A percentile compares a stretch with the other conserved stretches of the same genome.
phyloP scores from a whole-genome alignment of 2,329 filamentous ascomycete genomes.

The Calonectria leucothoes region DNA sequence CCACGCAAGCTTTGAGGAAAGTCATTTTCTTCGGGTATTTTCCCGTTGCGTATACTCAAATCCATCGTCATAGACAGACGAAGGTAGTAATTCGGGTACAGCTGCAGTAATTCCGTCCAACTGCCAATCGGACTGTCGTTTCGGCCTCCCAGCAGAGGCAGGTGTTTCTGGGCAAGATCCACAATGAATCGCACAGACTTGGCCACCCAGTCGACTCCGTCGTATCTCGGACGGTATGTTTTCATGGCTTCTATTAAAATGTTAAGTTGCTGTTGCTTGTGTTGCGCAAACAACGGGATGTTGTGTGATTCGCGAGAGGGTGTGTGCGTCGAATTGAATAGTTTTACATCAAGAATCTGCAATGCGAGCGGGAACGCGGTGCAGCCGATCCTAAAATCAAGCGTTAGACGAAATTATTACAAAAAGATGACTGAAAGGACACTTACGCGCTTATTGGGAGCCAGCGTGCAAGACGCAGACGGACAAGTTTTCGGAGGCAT shows the following conservation, averaged over 20 bases:
- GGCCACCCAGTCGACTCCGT: conserved; percentile 41
- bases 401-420: no score
- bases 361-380: conserved; percentile 35
- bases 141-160: background rate
- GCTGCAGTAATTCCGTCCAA: conserved; percentile 34
- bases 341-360: conserved; percentile 38
- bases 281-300: conserved; percentile 12
- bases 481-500: conserved; percentile 33
- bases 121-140: conserved; percentile 6
- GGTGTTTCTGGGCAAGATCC: conserved; percentile 29
- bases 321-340: conserved; percentile 22
- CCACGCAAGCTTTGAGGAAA: conserved; percentile 31
- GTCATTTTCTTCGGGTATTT: conserved; percentile 36
- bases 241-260: conserved; percentile 39
- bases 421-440: no score
- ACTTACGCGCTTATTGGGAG: conserved; percentile 41
- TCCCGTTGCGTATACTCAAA: conserved; percentile 38
- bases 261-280: conserved; percentile 37
- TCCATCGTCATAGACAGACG: conserved; percentile 39
- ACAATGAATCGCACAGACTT: conserved; percentile 36
- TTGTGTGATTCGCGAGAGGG: conserved; percentile 3
- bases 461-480: conserved; percentile 28
- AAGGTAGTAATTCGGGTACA: conserved; percentile 32
- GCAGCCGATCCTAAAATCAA: conserved; percentile 29
- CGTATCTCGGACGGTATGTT: conserved; percentile 36